Conservation (phyloP, 225 moss, liverwort and hornwort genomes). For the Sphagnum tenellum region DNA sequence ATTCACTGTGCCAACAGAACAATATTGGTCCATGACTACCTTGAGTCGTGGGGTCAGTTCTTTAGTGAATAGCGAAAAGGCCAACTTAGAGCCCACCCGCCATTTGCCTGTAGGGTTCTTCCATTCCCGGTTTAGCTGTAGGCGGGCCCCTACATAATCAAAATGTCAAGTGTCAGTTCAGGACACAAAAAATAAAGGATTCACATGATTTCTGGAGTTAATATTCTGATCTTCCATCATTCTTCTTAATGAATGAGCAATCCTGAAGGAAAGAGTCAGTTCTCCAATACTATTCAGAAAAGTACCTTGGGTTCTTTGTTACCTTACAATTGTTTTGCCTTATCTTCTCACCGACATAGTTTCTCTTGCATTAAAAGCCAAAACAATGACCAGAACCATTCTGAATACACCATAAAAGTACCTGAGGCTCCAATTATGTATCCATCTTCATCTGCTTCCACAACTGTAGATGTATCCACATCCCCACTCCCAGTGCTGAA, state of each 20-base stretch:
- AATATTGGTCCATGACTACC: constrained; percentile 26
- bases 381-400: no score
- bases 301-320: no score
- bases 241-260: no score
- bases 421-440: constrained; percentile 84
- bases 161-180: neutral
- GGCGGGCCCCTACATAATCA: constrained; percentile 45
- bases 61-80: constrained; percentile 77
- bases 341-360: no score
- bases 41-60: constrained; percentile 66
- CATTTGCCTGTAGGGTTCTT: constrained; percentile 88
- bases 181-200: no score
- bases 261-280: no score
- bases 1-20: neutral
- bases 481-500: constrained; percentile 99
- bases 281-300: no score
- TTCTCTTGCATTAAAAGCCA: no score
- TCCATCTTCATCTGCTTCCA: constrained; percentile 65
- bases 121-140: constrained; percentile 80
- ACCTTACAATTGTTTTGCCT: no score
- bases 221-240: no score
- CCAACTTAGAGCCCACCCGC: constrained; percentile 80
- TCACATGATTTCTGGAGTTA: no score
- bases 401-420: constrained; percentile 6
- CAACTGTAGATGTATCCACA: constrained; percentile 72